Percentiles rank a stretch among this genome's conserved stretches.
Conservation (phyloP, 169 alveolate species). For the Pseudocohnilembus persalinus region DNA sequence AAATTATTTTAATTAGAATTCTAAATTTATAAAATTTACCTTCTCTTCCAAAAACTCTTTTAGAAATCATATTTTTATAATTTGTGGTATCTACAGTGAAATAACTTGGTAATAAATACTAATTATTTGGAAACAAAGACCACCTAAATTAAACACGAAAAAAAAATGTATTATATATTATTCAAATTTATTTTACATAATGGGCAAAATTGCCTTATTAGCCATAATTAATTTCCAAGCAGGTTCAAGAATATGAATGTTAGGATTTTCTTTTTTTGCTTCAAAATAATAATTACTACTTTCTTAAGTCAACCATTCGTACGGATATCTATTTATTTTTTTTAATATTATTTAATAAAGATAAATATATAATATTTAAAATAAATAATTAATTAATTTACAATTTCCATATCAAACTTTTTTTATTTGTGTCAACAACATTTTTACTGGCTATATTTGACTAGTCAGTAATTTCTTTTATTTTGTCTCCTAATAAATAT, state of each 20-base stretch:
- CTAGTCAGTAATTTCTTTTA: too few relatives aligned
- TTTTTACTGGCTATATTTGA: too few relatives aligned
- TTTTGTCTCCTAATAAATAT: background rate
- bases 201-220: background rate
- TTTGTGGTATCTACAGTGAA: background rate
- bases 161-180: too few relatives aligned
- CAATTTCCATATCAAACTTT: background rate
- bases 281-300: background rate
- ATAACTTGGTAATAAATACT: background rate
- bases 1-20: too few relatives aligned
- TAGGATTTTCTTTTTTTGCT: background rate
- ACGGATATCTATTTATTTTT: background rate
- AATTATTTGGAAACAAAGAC: background rate
- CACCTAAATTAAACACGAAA: background rate
- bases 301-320: background rate
- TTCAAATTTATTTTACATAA: background rate
- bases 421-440: background rate
- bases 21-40: background rate
- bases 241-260: background rate
- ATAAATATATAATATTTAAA: too few relatives aligned
- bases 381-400: too few relatives aligned
- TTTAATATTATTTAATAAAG: too few relatives aligned
- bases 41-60: background rate
- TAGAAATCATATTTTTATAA: background rate
- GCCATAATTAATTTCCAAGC: background rate